Base-by-base conservation (phyloP, 805 yeast genomes). In the Cyberlindnera meyerae region DNA sequence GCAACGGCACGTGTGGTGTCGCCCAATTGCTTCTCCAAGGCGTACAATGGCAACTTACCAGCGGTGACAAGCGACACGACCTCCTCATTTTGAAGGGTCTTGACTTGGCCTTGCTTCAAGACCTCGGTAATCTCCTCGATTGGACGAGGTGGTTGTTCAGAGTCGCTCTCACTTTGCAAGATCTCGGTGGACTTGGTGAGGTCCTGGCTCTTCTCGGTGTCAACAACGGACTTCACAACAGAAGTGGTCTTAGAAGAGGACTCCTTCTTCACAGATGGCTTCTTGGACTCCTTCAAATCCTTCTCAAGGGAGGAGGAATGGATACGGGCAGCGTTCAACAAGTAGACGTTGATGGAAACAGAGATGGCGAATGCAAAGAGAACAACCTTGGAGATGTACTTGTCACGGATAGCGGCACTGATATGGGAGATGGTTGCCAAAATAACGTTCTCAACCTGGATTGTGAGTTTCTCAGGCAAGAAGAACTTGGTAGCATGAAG, bases 1-100 rank as follows among this genome's bases (percentile, higher is more conserved):
- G 73, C 71, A 48, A 93, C 99, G 5, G 99, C 99, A 51, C 99
- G 79, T 8, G 89, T 77, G 42, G 81, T 86, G 57, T 93, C 93
- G 20, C 71, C 83, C 42, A 93, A 73, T 63, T 86, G 90, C 61
- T 90, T 93, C 60, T 93, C 99, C 45, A 93, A 72, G 0, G 97
- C 96, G 58, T 93, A 93, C 37, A 93, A 65, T 24, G 98, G 97
- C 44, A 93, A 65, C 55, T 84, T 84, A 24, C 95, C 94, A 4
- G 71, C 62, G 9, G 76, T 69, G 24, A 82, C 89, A 39, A 93
- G 72, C 2, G 73, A 60, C 2, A 81, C 72, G 45, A 93, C 75
- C 62, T 93, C 96, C 31, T 74, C 79, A 59, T 93, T 75, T 38
- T 63, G 65, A 46, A 93, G 72, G 20, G 73, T 67, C 47, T 74